These are phyloP conservation scores for Sedum album DNA, from an alignment of 164 flowering plant species.

Conservation along the genomic window DNA sequence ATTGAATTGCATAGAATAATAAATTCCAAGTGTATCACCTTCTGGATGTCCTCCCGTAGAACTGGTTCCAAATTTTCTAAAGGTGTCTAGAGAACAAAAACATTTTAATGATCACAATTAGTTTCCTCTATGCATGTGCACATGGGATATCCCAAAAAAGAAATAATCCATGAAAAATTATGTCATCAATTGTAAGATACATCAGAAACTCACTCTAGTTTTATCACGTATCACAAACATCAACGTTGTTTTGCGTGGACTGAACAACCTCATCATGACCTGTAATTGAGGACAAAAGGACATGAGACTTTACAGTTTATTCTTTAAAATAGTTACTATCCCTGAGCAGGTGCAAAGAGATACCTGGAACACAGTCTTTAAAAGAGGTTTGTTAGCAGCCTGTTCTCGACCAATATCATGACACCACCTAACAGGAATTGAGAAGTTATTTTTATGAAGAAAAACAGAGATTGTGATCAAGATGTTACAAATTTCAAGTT, in stretches of 20 bases:
- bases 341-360: not conserved
- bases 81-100: constrained; percentile 57
- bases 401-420: constrained; percentile 99
- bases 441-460: not conserved
- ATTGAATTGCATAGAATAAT: too few species aligned
- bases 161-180: not conserved
- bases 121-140: not conserved
- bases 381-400: constrained; percentile 96
- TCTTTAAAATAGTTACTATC: not conserved
- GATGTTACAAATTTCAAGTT: not conserved
- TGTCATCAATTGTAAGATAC: constrained; percentile 3
- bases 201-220: constrained; percentile 47
- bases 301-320: not conserved
- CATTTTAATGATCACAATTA: not conserved
- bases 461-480: not conserved
- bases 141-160: not conserved
- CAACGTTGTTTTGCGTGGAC: constrained; percentile 95
- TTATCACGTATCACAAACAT: constrained; percentile 95
- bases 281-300: constrained; percentile 18
- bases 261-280: constrained; percentile 98
- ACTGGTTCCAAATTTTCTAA: constrained; percentile 88
- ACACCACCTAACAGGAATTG: constrained; percentile 67
- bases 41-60: constrained; percentile 90
- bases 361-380: constrained; percentile 95
- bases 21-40: constrained; percentile 31